Conservation (phyloP, 148 eudicot species). For the Hydrangea macrophylla region DNA sequence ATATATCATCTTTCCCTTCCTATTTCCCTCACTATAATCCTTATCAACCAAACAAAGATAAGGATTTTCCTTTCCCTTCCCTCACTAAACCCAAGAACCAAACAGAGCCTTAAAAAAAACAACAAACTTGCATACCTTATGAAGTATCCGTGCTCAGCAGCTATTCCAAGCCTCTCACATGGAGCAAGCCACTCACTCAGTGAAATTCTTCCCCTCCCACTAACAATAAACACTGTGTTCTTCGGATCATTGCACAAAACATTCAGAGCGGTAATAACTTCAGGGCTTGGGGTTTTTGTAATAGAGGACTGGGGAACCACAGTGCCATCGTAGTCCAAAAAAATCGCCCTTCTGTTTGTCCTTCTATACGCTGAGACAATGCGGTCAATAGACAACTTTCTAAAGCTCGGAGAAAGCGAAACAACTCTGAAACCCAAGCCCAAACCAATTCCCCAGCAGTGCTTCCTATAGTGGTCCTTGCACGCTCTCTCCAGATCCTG, state of each 20-base stretch:
- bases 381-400: slow-evolving; percentile 63
- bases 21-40: no score
- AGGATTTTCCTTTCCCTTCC: no score
- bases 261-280: slow-evolving; percentile 45
- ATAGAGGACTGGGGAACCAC: slow-evolving; percentile 54
- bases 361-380: slow-evolving; percentile 68
- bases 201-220: slow-evolving; percentile 60
- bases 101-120: background rate
- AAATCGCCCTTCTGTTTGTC: slow-evolving; percentile 63
- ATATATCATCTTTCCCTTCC: no score
- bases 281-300: slow-evolving; percentile 49
- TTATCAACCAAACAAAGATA: no score
- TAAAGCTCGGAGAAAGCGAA: slow-evolving; percentile 79
- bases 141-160: slow-evolving; percentile 81
- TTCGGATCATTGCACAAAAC: slow-evolving; percentile 59
- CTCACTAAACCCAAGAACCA: no score
- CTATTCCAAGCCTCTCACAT: slow-evolving; percentile 58
- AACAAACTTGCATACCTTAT: slow-evolving; percentile 30
- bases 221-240: slow-evolving; percentile 64
- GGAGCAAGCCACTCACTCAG: slow-evolving; percentile 71
- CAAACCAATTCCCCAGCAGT: slow-evolving; percentile 91
- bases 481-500: slow-evolving; percentile 84
- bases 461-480: slow-evolving; percentile 66
- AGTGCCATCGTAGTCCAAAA: slow-evolving; percentile 82
- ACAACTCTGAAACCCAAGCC: slow-evolving; percentile 85